Base-by-base conservation (phyloP, 2,329 filamentous ascomycete genomes). In the Neopestalotiopsis rosae region DNA sequence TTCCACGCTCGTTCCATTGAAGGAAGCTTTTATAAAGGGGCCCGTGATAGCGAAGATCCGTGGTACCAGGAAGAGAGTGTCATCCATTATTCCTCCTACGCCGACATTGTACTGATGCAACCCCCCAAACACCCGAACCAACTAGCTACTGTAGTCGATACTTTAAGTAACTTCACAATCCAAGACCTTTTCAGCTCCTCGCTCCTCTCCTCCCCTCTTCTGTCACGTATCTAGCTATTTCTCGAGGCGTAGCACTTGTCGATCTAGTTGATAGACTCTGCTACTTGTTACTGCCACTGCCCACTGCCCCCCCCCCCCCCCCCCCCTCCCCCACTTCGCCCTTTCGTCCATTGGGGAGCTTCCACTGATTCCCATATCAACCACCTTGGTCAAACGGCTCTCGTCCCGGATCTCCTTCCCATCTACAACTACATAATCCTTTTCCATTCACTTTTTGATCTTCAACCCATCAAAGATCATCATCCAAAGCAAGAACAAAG, bases 261-360 rank as follows among this genome's bases (percentile, higher is more conserved):
- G 28, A 66, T 24, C 63, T 66, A 52, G 49, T 28, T 34, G 28
- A 45, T 38, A 24, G 12, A 57, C 63, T 66, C 63, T 59, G 28
- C 20, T 49, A 40, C 28, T 57, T 66, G 24, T 28, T 28, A 28
- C 24, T 28, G 24, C 24, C 24, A 28, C 24, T 28, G 24, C 24
- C 24, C 24, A 66, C 40, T 57, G 34, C 28, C 10, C 45, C 63
- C 52, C 42, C 65, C n/a, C 6, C 45, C 67, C 67, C 28, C 10
- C 45, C 63, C 52, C 42, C 65, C n/a, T 9, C 45, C 67, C 67
- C 67, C 67, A 68, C 67, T 68, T 61, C 67, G 20, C 45, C 61
- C 61, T 38, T 64, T 58, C 59, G 40, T 64, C 61, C 61, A 64
- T 40, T 64, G 59, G n/a, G 13, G 30, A 49, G 24, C 38, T 49